phyloP scores from a whole-genome alignment of 441 rosid genomes.

The Euphorbia schlechtendalii region DNA sequence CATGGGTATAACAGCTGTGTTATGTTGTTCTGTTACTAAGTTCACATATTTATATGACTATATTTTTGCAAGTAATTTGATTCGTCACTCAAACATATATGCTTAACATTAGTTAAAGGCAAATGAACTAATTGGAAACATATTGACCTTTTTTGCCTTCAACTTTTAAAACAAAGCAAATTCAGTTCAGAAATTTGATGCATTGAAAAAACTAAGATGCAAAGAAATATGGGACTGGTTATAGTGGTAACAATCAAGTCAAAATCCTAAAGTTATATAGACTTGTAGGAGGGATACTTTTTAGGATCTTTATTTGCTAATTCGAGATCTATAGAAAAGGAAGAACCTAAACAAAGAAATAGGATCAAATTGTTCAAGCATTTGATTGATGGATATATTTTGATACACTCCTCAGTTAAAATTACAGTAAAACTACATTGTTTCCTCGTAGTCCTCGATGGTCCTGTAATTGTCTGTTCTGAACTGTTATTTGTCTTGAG shows the following conservation, averaged over 20 bases:
- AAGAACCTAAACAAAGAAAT: too few relatives aligned
- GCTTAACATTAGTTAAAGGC: neutral
- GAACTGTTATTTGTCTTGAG: neutral
- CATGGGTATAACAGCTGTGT: neutral
- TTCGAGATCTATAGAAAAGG: neutral
- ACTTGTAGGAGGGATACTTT: neutral
- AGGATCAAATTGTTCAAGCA: neutral
- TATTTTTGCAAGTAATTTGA: neutral
- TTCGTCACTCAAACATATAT: neutral
- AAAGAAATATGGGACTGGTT: neutral
- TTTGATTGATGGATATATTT: neutral
- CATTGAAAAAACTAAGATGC: neutral
- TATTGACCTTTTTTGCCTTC: neutral
- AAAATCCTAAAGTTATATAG: neutral
- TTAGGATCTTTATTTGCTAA: too few relatives aligned
- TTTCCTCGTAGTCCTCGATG: too few relatives aligned
- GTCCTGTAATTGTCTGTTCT: neutral
- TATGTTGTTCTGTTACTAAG: neutral
- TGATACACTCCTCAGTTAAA: neutral
- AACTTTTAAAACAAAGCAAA: neutral
- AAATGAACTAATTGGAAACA: neutral
- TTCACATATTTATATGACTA: too few relatives aligned
- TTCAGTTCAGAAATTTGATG: neutral
- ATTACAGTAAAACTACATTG: neutral
- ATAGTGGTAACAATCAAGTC: neutral